These are phyloP conservation scores for Populus euphratica DNA, from an alignment of 345 rosid species.

Conservation along the genomic window DNA sequence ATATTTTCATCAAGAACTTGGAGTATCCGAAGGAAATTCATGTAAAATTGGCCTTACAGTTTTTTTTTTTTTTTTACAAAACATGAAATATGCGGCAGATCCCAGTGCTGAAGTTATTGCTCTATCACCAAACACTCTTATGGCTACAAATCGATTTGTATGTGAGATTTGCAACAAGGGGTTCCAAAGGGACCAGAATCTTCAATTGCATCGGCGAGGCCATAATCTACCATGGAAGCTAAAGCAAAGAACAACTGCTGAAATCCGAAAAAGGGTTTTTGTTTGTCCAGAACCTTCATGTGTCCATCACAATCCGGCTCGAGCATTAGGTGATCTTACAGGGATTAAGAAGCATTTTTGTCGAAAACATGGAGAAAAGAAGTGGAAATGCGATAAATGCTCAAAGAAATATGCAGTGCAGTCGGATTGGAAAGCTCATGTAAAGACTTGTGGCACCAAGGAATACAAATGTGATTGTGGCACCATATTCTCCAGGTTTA, in stretches of 20 bases:
- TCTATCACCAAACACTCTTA: constrained; percentile 26
- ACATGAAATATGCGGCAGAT: constrained; percentile 19
- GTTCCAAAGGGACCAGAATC: constrained; percentile 32
- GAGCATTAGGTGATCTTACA: constrained; percentile 66
- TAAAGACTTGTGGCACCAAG: constrained; percentile 61
- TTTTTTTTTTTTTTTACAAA: neutral
- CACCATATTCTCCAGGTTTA: constrained; percentile 53
- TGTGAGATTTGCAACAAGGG: constrained; percentile 33
- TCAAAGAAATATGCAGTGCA: constrained; percentile 61
- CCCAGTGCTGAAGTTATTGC: constrained; percentile 37
- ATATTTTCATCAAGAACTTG: too few species aligned
- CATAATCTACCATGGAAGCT: constrained; percentile 45
- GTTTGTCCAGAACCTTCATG: constrained; percentile 59
- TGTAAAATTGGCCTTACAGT: too few species aligned
- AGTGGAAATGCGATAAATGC: constrained; percentile 65
- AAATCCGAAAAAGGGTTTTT: constrained; percentile 43
- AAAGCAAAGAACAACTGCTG: constrained; percentile 23
- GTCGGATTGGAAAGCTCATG: constrained; percentile 73
- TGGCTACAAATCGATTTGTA: constrained; percentile 28
- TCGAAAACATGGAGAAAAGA: constrained; percentile 70
- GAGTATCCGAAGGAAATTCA: too few species aligned
- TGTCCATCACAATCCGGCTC: constrained; percentile 58
- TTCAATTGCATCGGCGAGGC: constrained; percentile 30
- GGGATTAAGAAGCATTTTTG: constrained; percentile 71
- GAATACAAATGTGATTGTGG: constrained; percentile 70